Conservation (phyloP, 257 asterid species). For the Solanum etuberosum region DNA sequence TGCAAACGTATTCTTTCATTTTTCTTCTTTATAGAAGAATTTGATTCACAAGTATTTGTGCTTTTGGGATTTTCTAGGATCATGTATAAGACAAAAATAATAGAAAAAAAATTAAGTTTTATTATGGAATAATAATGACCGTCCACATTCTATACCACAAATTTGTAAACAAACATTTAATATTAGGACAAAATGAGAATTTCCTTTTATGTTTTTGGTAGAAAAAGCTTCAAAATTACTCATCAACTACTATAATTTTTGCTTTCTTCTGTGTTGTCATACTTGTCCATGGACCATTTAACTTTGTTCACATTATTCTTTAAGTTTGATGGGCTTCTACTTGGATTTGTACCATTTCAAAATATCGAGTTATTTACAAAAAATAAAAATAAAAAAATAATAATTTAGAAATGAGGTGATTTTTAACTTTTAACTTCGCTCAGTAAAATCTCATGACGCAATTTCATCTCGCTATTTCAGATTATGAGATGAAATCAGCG, state of each 20-base stretch:
- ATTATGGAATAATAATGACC: neutral
- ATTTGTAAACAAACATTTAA: neutral
- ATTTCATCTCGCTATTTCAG: too few relatives aligned
- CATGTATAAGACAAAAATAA: neutral
- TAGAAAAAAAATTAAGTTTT: neutral
- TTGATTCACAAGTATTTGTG: neutral
- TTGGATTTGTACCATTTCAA: neutral
- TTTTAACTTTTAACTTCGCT: neutral
- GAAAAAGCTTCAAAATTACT: neutral
- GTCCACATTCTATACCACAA: neutral
- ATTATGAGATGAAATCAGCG: accelerated
- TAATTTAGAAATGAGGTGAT: accelerated
- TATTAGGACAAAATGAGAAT: neutral
- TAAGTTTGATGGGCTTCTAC: neutral
- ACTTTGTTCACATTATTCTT: neutral
- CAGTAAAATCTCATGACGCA: neutral
- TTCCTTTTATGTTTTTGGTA: neutral
- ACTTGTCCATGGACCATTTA: neutral
- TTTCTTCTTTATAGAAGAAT: neutral
- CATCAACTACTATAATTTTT: neutral
- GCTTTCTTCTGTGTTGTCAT: neutral
- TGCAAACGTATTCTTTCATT: neutral
- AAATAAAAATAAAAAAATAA: too few relatives aligned
- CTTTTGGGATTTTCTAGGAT: neutral
- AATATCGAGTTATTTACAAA: accelerated